These are phyloP conservation scores for Acanthamoeba sp. DNA, from an alignment of 208 protist species.

Conservation along the genomic window DNA sequence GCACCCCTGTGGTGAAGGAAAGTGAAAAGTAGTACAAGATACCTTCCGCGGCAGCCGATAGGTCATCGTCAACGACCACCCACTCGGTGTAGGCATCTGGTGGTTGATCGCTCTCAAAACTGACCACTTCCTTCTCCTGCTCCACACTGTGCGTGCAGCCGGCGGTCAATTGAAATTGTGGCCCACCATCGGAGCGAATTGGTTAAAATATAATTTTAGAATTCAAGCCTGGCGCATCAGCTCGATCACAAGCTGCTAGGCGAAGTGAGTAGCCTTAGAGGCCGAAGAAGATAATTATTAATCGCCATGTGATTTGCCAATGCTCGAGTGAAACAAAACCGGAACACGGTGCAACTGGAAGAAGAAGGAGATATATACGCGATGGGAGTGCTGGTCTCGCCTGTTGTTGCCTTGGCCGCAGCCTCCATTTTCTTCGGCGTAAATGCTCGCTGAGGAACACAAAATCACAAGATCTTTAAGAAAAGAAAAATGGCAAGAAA, in stretches of 20 bases:
- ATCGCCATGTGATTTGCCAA: no score
- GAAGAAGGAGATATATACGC: neutral
- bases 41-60: conserved; percentile 15
- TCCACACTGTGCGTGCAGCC: neutral
- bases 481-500: no score
- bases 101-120: conserved; percentile 40
- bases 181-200: no score
- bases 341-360: neutral
- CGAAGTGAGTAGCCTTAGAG: no score
- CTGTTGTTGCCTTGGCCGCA: neutral
- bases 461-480: no score
- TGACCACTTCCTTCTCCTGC: neutral
- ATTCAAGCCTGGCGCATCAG: no score
- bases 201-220: no score
- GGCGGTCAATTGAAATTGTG: no score
- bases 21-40: neutral
- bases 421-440: neutral
- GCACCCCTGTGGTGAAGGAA: no score
- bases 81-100: conserved; percentile 30
- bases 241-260: no score
- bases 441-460: neutral
- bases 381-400: neutral
- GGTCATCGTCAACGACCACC: conserved; percentile 12
- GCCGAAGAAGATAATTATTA: no score
- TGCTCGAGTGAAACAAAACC: no score